A percentile compares a stretch with the other conserved stretches of the same genome.
phyloP scores from a whole-genome alignment of 2,329 filamentous ascomycete species.

The Didymella arachidicola region DNA sequence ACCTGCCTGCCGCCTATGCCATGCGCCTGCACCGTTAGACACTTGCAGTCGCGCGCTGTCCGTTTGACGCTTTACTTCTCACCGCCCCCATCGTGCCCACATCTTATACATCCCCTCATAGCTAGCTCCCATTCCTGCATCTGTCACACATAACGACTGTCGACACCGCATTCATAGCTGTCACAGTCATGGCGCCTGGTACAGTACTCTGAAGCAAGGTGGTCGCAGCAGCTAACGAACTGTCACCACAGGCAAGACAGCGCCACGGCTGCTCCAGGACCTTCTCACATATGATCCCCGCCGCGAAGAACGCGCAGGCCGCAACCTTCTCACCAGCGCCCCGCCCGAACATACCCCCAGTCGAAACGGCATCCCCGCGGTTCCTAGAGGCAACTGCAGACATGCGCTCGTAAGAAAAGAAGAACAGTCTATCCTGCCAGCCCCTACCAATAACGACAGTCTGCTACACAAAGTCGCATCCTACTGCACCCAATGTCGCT shows the following conservation, averaged over 20 bases:
- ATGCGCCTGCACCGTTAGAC: conserved; percentile 23
- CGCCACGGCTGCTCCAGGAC: conserved; percentile 60
- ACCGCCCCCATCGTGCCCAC: conserved; percentile 13
- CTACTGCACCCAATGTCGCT: conserved; percentile 68
- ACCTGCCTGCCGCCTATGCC: conserved; percentile 29
- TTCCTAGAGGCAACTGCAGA: conserved; percentile 59
- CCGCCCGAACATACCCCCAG: conserved; percentile 61
- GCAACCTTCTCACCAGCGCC: conserved; percentile 65
- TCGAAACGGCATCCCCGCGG: conserved; percentile 41
- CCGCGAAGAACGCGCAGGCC: conserved; percentile 54
- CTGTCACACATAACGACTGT: not conserved
- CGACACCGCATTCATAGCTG: conserved; percentile 8
- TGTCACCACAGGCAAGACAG: conserved; percentile 58
- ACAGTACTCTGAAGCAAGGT: conserved; percentile 15
- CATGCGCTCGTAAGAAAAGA: conserved; percentile 67
- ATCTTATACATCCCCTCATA: conserved; percentile 9
- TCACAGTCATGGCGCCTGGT: conserved; percentile 36
- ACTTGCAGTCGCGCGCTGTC: conserved; percentile 23
- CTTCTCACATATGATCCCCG: conserved; percentile 61
- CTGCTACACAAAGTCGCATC: conserved; percentile 64
- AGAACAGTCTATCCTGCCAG: conserved; percentile 61
- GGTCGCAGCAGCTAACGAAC: conserved; percentile 22
- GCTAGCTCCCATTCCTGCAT: conserved; percentile 3
- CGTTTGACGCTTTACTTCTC: conserved; percentile 17
- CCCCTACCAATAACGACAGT: conserved; percentile 52